Conservation (phyloP, 306 rosid genomes). For the Cicer pinnatifidum region DNA sequence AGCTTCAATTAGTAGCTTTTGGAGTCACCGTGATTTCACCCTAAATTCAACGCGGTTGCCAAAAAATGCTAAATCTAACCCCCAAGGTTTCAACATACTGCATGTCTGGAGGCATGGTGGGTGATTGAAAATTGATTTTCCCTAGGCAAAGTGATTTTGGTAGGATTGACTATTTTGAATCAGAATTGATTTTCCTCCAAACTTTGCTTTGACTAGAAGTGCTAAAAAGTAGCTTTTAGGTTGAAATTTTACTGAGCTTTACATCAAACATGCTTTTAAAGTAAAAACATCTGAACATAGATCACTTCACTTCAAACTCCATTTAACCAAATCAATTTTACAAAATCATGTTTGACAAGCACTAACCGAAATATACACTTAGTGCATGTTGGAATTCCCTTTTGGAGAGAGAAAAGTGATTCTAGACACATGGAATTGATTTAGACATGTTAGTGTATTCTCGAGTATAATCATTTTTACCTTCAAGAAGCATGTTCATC, state of each 20-base stretch:
- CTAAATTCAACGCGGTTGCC: not conserved
- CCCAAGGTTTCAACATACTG: not conserved
- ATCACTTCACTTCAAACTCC: not conserved
- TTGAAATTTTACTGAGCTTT: not conserved
- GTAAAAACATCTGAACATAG: not conserved
- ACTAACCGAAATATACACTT: not conserved
- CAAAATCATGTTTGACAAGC: not conserved
- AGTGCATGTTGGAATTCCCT: not conserved
- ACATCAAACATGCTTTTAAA: not conserved
- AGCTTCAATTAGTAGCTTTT: slow-evolving; percentile 6
- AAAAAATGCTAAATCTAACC: not conserved
- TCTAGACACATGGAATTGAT: not conserved
- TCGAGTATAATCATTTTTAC: too few species aligned
- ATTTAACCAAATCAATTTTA: not conserved
- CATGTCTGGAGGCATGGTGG: not conserved
- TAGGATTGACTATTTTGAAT: not conserved
- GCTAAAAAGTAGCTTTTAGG: not conserved
- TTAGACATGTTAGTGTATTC: not conserved
- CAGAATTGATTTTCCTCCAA: not conserved
- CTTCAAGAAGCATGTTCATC: not conserved
- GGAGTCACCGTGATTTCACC: not conserved
- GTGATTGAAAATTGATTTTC: not conserved
- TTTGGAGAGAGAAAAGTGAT: not conserved
- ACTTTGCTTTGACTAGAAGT: not conserved
- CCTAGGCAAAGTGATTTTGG: not conserved